Conservation (phyloP, 2,329 filamentous ascomycete genomes). For the Penicillium sp. region DNA sequence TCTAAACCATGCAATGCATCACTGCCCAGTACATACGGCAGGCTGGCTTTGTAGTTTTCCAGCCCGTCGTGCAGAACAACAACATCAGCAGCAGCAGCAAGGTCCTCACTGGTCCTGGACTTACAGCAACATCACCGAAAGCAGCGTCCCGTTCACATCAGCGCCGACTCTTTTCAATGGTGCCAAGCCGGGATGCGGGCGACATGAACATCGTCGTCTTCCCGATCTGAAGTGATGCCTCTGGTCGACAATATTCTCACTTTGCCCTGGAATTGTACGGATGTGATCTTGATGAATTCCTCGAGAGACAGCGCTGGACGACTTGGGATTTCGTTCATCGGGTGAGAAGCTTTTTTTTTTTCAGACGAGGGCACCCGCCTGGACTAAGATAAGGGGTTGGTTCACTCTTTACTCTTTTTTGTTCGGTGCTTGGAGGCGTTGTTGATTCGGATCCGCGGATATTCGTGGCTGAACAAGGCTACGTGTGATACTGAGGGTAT, state of each 20-base stretch:
- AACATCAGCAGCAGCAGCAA: too few relatives aligned
- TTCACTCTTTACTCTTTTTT: constrained; percentile 1
- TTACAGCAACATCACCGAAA: constrained; percentile 30
- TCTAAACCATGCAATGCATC: constrained; percentile 25
- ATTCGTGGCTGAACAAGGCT: constrained; percentile 30
- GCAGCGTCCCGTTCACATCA: constrained; percentile 32
- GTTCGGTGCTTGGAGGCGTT: constrained; percentile 31
- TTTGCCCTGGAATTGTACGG: constrained; percentile 35
- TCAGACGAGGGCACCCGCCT: constrained; percentile 27
- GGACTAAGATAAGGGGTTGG: constrained; percentile 13
- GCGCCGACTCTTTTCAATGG: constrained; percentile 10
- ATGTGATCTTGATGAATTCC: constrained; percentile 25
- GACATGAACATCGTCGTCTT: constrained; percentile 34
- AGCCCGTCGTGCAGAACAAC: constrained; percentile 29
- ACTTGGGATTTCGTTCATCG: constrained; percentile 35
- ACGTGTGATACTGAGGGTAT: constrained; percentile 30
- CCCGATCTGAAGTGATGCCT: constrained; percentile 37
- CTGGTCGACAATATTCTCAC: constrained; percentile 38
- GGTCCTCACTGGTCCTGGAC: constrained; percentile 21
- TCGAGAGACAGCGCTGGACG: constrained; percentile 33
- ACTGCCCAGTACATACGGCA: constrained; percentile 30
- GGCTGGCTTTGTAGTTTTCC: constrained; percentile 32
- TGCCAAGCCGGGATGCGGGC: neutral
- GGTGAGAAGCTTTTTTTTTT: constrained; percentile 31
- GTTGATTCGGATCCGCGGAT: constrained; percentile 35